Evolutionary conservation across 805 yeast genomes (phyloP), one percentile per base, ranked within the genome.

Genomic region (Gaillardinia entomophila): DNA sequence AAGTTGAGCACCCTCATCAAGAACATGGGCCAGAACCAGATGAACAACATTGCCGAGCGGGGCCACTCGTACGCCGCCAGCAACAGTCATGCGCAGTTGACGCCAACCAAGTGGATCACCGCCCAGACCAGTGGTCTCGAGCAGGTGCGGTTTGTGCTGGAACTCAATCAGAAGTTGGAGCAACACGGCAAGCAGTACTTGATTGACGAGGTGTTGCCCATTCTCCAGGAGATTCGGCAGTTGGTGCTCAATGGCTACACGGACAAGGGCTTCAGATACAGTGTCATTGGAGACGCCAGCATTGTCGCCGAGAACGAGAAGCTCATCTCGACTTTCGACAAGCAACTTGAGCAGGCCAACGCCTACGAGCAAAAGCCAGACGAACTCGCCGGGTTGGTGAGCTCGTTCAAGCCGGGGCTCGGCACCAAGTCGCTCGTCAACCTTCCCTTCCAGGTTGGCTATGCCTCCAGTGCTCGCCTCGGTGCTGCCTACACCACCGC

Each of bases 381-480:
- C 28, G 29, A 45, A 30, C 50, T 60, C 31, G 19, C 24, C 14
- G 12, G 41, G 24, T 31, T 54, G 8, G 33, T 45, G 2, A 13
- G 34, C 2, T 25, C 37, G 2, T 60, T 58, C 30, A 29, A 37
- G 4, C 27, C 35, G 7, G 43, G 44, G 2, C 30, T 41, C 15
- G 33, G 32, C 14, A 35, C 44, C 16, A 45, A 73, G 23, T 71
- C 78, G 0, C 67, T 75, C 40, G 68, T 88, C 33, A 66, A 77
- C 38, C 67, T 90, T 39, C 96, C 97, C 15, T 86, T 83, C 60
- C 97, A 87, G 50, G 95, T 90, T 3, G 80, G 85, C 28, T 90
- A 87, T 50, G 72, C 92, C 0, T 82, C 95, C 0, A 62, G 75
- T 15, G 80, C 85, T 0, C 54, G 75, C 14, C 50, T 62, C 6